Percentiles rank a stretch among this genome's conserved stretches.
phyloP scores from a whole-genome alignment of 179 eudicot genomes.

The Silene vulgaris region DNA sequence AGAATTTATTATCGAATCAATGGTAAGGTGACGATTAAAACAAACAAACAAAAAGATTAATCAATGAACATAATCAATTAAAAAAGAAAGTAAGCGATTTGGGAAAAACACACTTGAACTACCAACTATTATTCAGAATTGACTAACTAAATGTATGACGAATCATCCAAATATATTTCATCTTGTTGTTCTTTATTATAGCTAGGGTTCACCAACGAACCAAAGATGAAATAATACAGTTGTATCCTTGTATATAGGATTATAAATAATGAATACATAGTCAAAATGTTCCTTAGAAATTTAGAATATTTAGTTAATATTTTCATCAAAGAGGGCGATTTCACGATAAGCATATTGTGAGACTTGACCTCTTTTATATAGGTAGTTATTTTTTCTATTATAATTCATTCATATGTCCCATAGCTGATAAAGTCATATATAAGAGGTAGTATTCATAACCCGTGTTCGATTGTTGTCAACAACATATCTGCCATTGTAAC shows the following conservation, averaged over 20 bases:
- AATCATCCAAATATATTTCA: neutral
- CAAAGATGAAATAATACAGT: neutral
- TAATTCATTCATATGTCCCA: too few relatives aligned
- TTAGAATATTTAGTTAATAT: neutral
- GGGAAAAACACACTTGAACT: neutral
- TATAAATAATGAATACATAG: neutral
- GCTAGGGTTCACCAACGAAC: slow-evolving; percentile 9
- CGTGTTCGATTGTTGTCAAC: too few relatives aligned
- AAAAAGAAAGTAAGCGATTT: neutral
- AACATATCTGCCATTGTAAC: too few relatives aligned
- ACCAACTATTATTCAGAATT: slow-evolving; percentile 1
- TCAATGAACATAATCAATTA: neutral
- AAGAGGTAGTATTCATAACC: too few relatives aligned
- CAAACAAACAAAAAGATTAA: neutral
- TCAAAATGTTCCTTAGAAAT: slow-evolving; percentile 6
- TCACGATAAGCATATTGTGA: too few relatives aligned
- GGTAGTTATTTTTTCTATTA: too few relatives aligned
- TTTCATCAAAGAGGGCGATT: too few relatives aligned
- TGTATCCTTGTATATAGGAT: neutral
- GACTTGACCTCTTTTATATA: too few relatives aligned
- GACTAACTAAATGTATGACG: slow-evolving; percentile 10
- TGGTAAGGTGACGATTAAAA: neutral
- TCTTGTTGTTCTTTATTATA: neutral
- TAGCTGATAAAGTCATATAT: too few relatives aligned
- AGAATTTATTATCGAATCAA: neutral